Base-by-base conservation (phyloP, 306 rosid species). In the Prosopis cineraria region DNA sequence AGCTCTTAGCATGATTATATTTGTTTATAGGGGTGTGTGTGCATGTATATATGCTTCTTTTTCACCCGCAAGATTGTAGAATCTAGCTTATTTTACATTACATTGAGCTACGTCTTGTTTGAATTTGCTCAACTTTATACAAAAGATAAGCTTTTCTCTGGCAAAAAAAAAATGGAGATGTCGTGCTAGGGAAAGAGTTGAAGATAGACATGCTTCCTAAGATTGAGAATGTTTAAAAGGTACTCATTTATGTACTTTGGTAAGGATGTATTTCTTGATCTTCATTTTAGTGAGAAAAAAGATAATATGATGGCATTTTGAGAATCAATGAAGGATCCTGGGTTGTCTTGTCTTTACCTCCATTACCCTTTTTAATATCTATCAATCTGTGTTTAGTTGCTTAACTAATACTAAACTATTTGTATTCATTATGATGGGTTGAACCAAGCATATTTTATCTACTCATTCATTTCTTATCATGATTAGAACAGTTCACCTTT, bases 201-300 rank as follows among this genome's bases (percentile, higher is more conserved):
- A 94, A 90, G 83, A 86, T 84, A 55, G 97, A 94, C 85, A 86
- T 91, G 96, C 97, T 94, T 80, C 93, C 96, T 70, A 97, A 94
- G 88, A 90, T 94, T 65, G 98, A 94, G 88, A 94, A 88, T 81
- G 97, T 84, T 78, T 97, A 94, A 72, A 94, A 91, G 98, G 98
- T 94, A 85, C 68, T 43, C 47, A 52, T 67, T 70, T 58, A 16
- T 10, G 19, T 73, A 25, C 22, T 27, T 17, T 59, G 10, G 53
- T n/a, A n/a, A n/a, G n/a, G 16, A 55, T 59, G 34, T 12, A 30
- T 43, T 84, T 62, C 40, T 72, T 68, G 31, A 17, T 30, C 24
- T 34, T 58, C n/a, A 30, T 58, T 55, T 50, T 44, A 59, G 63
- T 58, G 65, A 68, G 80, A 73, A 78, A 72, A n/a, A 59, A 73